Conservation (phyloP, 352 stramenopile genomes). For the Globisporangium radiosum region DNA sequence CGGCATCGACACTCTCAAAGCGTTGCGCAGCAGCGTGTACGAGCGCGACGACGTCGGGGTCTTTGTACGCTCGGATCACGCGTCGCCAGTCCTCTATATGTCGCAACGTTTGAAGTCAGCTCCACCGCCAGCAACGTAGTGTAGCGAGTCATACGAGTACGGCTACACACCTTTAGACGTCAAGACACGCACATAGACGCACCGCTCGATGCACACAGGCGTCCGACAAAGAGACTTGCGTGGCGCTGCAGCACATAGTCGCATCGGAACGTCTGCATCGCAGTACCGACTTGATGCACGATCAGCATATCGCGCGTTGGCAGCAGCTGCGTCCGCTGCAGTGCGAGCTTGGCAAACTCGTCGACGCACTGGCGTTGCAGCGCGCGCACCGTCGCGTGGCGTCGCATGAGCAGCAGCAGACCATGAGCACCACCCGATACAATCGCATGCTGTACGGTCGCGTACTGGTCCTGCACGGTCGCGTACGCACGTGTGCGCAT, state of each 20-base stretch:
- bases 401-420: conserved; percentile 38
- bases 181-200: background rate
- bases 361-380: conserved; percentile 36
- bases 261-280: conserved; percentile 45
- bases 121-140: background rate
- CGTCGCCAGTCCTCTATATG: conserved; percentile 26
- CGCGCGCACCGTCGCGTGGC: conserved; percentile 20
- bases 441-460: conserved; percentile 21
- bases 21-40: conserved; percentile 13
- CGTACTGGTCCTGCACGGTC: conserved; percentile 25
- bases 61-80: conserved; percentile 16
- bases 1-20: conserved; percentile 9
- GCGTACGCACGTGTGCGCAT: conserved; percentile 37
- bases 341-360: conserved; percentile 32
- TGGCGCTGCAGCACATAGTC: conserved; percentile 33
- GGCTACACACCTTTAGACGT: background rate
- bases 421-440: conserved; percentile 13
- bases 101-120: background rate
- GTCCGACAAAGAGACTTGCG: conserved; percentile 36
- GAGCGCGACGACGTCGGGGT: conserved; percentile 18
- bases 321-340: conserved; percentile 16
- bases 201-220: conserved; percentile 27
- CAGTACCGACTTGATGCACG: conserved; percentile 23
- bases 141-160: background rate
- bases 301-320: conserved; percentile 17